Evolutionary conservation across 768 basidiomycete species (phyloP), one percentile per base, ranked within the genome.

Genomic region (Omphalotus guepiniiformis): DNA sequence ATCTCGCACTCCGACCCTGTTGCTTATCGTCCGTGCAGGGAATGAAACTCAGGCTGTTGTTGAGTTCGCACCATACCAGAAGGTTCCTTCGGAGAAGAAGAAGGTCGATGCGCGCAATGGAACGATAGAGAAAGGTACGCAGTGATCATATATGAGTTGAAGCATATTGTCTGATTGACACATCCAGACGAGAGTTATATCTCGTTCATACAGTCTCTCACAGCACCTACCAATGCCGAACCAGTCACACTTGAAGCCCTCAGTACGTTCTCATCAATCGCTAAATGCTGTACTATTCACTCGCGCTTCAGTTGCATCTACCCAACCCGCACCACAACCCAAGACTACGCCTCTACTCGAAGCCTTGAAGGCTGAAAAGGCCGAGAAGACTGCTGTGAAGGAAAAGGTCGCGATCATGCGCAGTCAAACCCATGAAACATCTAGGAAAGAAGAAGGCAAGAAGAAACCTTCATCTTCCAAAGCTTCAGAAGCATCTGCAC

Each of bases 41-140:
- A 86, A 85, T 57, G 91, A 95, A 61, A 89, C 82, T 2, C 75
- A 85, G 40, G 93, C 90, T 1, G 73, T 96, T 3, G 93, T 99
- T 6, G 95, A 99, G 65, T 97, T 88, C 58, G 88, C 96, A 0
- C 92, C 93, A 4, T 90, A 86, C 53, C 93, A 93, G 63, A 96
- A 93, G 60, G 66, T 86, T 9, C 90, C 93, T 0, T 59, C 76
- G 0, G 82, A 86, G 64, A 83, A 82, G 63, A 72, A 69, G 67
- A 97, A 95, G 66, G 62, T 63, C 0, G 95, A 99, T 57, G 77
- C 76, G 28, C 73, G 92, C 19, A 85, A 83, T 55, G 90, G 80
- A 0, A 95, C 93, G 0, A 95, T 99, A 46, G 92, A 94, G 55
- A 82, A 88, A 68, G 93, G 93, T 86, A 47, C 21, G 70, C 30